A percentile compares a stretch with the other conserved stretches of the same genome.
phyloP scores from a whole-genome alignment of 2,329 filamentous ascomycete genomes.

The Dothideomycetidae sp. region DNA sequence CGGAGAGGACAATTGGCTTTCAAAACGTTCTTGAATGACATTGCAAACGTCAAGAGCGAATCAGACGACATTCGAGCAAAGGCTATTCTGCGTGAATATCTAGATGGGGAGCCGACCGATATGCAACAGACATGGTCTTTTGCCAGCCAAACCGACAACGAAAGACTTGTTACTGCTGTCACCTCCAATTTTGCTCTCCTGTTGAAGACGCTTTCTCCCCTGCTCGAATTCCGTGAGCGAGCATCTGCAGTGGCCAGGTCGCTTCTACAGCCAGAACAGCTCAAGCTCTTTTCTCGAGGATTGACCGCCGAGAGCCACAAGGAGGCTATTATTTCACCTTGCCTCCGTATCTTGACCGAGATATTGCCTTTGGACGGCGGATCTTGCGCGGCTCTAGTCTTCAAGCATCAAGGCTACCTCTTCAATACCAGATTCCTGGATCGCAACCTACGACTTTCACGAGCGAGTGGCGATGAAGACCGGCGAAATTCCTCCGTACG shows the following conservation, averaged over 20 bases:
- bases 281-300: constrained; percentile 66
- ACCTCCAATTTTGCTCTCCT: constrained; percentile 70
- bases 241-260: constrained; percentile 69
- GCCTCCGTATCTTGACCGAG: constrained; percentile 71
- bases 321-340: constrained; percentile 78
- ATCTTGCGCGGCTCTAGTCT: constrained; percentile 59
- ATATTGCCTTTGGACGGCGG: constrained; percentile 79
- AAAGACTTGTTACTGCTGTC: constrained; percentile 65
- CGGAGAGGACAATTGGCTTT: constrained; percentile 47
- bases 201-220: constrained; percentile 59
- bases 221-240: constrained; percentile 59
- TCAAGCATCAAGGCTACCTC: constrained; percentile 57
- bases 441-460: constrained; percentile 63
- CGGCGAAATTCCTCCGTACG: constrained; percentile 61
- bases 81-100: constrained; percentile 56
- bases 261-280: constrained; percentile 63
- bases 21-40: constrained; percentile 54
- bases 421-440: constrained; percentile 58
- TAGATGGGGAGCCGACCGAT: constrained; percentile 59
- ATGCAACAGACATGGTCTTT: constrained; percentile 82
- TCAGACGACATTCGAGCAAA: constrained; percentile 33
- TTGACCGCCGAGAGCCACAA: constrained; percentile 69
- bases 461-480: constrained; percentile 42
- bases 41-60: constrained; percentile 39
- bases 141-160: constrained; percentile 64